Evolutionary conservation across 805 yeast genomes (phyloP).

Genomic region (Candida endomychidarum): DNA sequence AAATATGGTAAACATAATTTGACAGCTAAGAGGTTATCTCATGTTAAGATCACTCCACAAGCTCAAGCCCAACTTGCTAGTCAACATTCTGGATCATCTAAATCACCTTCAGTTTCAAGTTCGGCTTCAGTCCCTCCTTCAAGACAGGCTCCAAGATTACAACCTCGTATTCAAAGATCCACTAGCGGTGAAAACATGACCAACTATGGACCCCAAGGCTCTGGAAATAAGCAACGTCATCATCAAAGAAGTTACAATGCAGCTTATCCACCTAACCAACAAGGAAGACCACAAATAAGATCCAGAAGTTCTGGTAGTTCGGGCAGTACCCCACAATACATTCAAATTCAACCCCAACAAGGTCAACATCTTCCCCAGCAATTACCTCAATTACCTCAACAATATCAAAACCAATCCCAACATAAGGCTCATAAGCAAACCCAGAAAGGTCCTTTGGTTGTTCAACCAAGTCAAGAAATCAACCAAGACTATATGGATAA

Average conservation of each 20-base stretch:
- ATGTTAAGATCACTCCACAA: conserved; percentile 11
- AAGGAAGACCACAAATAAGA: conserved; percentile 2
- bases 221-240: neutral
- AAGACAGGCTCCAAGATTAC: conserved; percentile 5
- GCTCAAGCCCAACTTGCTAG: conserved; percentile 2
- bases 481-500: neutral
- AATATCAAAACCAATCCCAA: conserved; percentile 7
- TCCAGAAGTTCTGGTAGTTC: conserved; percentile 1
- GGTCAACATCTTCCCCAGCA: neutral
- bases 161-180: conserved; percentile 7
- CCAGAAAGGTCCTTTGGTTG: no score
- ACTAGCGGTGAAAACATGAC: neutral
- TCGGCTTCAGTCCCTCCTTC: conserved; percentile 5
- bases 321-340: neutral
- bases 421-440: no score
- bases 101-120: conserved; percentile 1
- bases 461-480: conserved; percentile 5
- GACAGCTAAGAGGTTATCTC: conserved; percentile 18
- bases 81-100: no score
- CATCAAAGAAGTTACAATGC: neutral
- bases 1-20: conserved; percentile 18
- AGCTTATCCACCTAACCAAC: neutral
- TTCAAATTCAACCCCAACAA: neutral
- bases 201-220: neutral
- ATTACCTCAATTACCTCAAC: conserved; percentile 4